Evolutionary conservation across 768 basidiomycete species (phyloP), one percentile per base, ranked within the genome.

Genomic region (Collybia sordida): DNA sequence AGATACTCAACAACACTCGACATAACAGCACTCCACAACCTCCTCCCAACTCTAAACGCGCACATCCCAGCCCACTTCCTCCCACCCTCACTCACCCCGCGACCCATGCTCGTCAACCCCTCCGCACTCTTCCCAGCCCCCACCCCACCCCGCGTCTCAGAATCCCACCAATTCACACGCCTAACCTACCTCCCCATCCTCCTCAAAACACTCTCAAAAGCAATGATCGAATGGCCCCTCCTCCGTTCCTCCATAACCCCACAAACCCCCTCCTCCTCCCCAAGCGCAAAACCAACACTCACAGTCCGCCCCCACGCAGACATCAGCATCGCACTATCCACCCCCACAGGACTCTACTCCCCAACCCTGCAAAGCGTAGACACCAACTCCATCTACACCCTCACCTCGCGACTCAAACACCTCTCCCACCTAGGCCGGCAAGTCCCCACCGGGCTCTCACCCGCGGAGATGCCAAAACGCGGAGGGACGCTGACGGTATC

Each of bases 191-290:
- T 95, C 25, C 93, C 92, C 8, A 72, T 93, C 60, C 78, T 95
- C 6, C 71, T 93, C 58, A 95, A 95, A 64, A 85, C 86, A 0
- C 85, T 95, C 44, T 80, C 87, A 0, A 81, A 76, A 58, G 78
- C 90, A 3, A 90, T 94, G 88, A 69, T 77, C 52, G 83, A 90
- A 62, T 91, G 92, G 90, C 90, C 93, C 0, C 69, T 94, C 42
- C 82, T 95, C 74, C 79, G 88, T 14, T 78, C 88, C 17, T 86
- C 87, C 25, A 84, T 93, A 59, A 82, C 85, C 0, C 77, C 77
- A 0, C 31, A 59, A 19, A 37, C 63, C 3, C 22, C 60, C 38
- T 45, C 59, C 14, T 25, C 56, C 38, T 23, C 60, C 7, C 50
- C 60, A 19, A 43, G 59, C 2, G 38, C 65, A 4, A 91, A 85